Conservation (phyloP, 805 yeast genomes). For the Metschnikowia sp. region DNA sequence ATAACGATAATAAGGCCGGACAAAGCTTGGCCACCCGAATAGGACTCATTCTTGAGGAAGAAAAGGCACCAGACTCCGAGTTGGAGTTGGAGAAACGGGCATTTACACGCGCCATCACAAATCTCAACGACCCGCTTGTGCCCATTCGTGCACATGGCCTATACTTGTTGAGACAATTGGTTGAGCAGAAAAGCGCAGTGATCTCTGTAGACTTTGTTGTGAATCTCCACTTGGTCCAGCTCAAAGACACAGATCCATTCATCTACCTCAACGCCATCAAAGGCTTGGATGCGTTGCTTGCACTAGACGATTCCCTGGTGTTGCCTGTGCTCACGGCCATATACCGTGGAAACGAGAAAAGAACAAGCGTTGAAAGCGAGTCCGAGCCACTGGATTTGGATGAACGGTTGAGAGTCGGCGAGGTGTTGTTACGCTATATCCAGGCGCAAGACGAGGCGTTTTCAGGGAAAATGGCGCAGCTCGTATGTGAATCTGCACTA, state of each 20-base stretch:
- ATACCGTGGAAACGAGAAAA: constrained; percentile 11
- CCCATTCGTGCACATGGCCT: constrained; percentile 90
- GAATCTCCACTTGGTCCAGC: constrained; percentile 57
- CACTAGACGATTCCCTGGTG: constrained; percentile 35
- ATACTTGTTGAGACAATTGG: constrained; percentile 54
- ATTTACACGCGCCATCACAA: constrained; percentile 58
- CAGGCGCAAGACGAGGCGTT: constrained; percentile 48
- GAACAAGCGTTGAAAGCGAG: background rate
- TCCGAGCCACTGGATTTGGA: constrained; percentile 45
- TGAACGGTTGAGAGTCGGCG: constrained; percentile 77
- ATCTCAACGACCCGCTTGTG: constrained; percentile 71
- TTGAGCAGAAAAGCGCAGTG: constrained; percentile 47
- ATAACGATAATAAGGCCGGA: constrained; percentile 9
- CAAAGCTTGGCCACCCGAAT: constrained; percentile 31
- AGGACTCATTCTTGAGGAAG: constrained; percentile 26
- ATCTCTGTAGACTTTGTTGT: constrained; percentile 53
- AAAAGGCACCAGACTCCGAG: constrained; percentile 17
- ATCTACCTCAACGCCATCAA: constrained; percentile 82
- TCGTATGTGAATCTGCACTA: constrained; percentile 45
- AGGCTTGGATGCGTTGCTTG: constrained; percentile 64
- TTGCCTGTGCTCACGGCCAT: constrained; percentile 35
- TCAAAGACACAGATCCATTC: constrained; percentile 81
- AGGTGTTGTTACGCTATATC: constrained; percentile 64
- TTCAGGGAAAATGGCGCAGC: constrained; percentile 39
- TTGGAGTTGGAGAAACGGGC: constrained; percentile 35